Evolutionary conservation across 192 early-diverging fungal species (phyloP), one percentile per base, ranked within the genome.

Genomic region (Rhizophagus sp.): DNA sequence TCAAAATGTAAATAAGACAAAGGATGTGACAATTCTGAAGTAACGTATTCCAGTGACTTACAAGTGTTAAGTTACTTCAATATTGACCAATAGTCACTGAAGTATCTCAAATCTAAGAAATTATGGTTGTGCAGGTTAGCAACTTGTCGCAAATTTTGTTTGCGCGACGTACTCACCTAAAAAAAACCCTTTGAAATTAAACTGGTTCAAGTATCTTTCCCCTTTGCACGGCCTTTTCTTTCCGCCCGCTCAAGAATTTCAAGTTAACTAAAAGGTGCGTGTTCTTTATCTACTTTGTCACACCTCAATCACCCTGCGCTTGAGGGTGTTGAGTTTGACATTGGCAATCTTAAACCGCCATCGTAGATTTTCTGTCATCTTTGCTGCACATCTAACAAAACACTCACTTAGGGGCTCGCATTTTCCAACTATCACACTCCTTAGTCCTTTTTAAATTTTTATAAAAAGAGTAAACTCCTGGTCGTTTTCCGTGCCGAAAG

Each of bases 351-450:
- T 27, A 17, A 25, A 52, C 24, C 17, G n/a, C 24, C n/a, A 47
- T 24, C 13, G 39, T 74, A 47, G 39, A 47, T 74, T 74, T 36
- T 47, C 25, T 25, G 39, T 74, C 49, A 47, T 52, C 39, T 52
- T 30, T 52, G 24, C 24, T 25, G n/a, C 72, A 74, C 72, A 74
- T 74, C 72, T 74, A 74, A 74, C 72, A 52, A 74, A 74, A 74
- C 72, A 74, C 72, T 74, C 72, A 74, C 72, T 74, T 74, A 74
- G 72, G 72, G 72, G 72, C 72, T 74, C 72, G 49, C 72, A 74
- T 74, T 74, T 74, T 74, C 72, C 72, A 74, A 74, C 72, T 61
- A 39, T 74, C 72, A 74, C 72, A 74, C 72, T 74, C 72, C 72
- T 74, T 74, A 74, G 72, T 52, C 72, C 72, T 44, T 25, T 74